Conservation (phyloP, 2,329 filamentous ascomycete genomes). For the Venturia nashicola region DNA sequence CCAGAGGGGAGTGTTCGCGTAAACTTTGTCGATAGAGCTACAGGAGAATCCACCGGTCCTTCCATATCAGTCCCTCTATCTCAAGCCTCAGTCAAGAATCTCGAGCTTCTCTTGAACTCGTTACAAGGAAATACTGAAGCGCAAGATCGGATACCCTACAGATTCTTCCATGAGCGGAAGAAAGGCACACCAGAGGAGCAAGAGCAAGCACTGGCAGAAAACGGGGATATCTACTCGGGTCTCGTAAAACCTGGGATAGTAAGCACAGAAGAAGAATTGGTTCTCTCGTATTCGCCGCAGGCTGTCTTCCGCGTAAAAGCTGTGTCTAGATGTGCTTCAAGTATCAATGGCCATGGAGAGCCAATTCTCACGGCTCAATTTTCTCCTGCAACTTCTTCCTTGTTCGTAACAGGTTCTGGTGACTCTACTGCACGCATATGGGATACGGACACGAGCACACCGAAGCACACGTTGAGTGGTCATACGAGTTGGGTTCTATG, state of each 20-base stretch:
- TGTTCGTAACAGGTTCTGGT: slow-evolving; percentile 78
- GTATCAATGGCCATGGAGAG: slow-evolving; percentile 83
- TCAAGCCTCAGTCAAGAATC: slow-evolving; percentile 78
- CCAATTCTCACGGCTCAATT: slow-evolving; percentile 81
- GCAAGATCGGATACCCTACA: slow-evolving; percentile 51
- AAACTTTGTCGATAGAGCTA: slow-evolving; percentile 76
- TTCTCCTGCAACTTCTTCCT: slow-evolving; percentile 62
- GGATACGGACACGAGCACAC: slow-evolving; percentile 90
- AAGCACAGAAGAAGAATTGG: slow-evolving; percentile 47
- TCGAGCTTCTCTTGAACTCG: slow-evolving; percentile 77
- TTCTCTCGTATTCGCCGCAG: slow-evolving; percentile 62
- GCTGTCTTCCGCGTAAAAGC: slow-evolving; percentile 89
- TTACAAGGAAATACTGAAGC: slow-evolving; percentile 54
- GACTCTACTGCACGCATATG: slow-evolving; percentile 80
- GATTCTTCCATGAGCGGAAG: slow-evolving; percentile 46
- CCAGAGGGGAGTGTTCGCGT: slow-evolving; percentile 69
- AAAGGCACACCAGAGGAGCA: slow-evolving; percentile 21
- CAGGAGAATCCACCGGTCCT: slow-evolving; percentile 53
- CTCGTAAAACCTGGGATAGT: slow-evolving; percentile 29
- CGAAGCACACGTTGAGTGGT: slow-evolving; percentile 71
- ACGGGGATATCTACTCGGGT: slow-evolving; percentile 30
- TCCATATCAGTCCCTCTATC: slow-evolving; percentile 67
- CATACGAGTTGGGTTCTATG: slow-evolving; percentile 85
- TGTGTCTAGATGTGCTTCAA: slow-evolving; percentile 78
- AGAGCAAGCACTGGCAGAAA: slow-evolving; percentile 27